Evolutionary conservation across 2,329 filamentous ascomycete species (phyloP).

Genomic region (Arthrobotrys megalospora): DNA sequence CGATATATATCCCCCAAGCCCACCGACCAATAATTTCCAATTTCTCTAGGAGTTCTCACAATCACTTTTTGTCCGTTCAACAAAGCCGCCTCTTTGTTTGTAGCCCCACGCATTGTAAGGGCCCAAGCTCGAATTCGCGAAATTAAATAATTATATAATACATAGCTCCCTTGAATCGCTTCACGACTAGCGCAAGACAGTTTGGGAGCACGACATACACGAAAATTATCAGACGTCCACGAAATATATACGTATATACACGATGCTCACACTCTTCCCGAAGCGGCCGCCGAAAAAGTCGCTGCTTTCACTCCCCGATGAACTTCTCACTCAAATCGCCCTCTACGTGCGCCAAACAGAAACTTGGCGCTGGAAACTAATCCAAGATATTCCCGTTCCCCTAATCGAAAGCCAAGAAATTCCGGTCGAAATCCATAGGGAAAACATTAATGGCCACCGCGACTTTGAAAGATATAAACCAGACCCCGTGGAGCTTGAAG

Average conservation of each 20-base stretch:
- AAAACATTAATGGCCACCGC: constrained; percentile 3
- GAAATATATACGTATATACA: not conserved
- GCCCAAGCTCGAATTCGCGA: not conserved
- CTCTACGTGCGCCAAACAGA: constrained; percentile 36
- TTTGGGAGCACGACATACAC: not conserved
- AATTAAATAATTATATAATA: not conserved
- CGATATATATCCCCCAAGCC: constrained; percentile 20
- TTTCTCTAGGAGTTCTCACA: not conserved
- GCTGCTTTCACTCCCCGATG: constrained; percentile 49
- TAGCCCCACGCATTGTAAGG: not conserved
- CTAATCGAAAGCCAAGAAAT: constrained; percentile 9
- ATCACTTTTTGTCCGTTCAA: not conserved
- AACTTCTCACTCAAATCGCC: constrained; percentile 38
- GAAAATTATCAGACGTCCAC: not conserved
- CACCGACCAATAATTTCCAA: constrained; percentile 19
- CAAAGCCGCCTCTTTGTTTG: not conserved
- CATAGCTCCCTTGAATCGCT: not conserved
- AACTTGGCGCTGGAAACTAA: constrained; percentile 12
- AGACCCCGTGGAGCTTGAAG: constrained; percentile 5
- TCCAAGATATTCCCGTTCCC: constrained; percentile 19
- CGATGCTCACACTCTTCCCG: constrained; percentile 20
- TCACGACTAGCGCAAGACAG: not conserved
- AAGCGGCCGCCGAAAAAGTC: constrained; percentile 15
- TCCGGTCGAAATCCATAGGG: constrained; percentile 13
- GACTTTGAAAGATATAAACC: constrained; percentile 20